A percentile compares a stretch with the other conserved stretches of the same genome.
Evolutionary conservation across 345 rosid species (phyloP).

Genomic region (Pugionium cornutum): DNA sequence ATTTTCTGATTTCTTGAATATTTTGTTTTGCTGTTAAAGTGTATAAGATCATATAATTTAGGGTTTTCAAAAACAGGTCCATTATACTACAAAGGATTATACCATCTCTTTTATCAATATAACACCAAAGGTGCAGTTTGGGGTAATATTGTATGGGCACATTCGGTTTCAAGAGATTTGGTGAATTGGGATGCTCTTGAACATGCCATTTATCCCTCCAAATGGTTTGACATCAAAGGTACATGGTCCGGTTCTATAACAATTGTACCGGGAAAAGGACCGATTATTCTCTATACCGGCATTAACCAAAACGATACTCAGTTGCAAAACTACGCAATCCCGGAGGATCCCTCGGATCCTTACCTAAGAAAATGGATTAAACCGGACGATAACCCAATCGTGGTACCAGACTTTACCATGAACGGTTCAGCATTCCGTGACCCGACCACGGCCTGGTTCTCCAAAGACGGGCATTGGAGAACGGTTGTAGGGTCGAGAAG

Average conservation of each 20-base stretch:
- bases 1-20: no score
- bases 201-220: conserved; percentile 64
- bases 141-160: conserved; percentile 99
- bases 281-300: conserved; percentile 78
- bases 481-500: conserved; percentile 55
- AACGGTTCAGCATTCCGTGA: conserved; percentile 85
- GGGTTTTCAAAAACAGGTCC: conserved; percentile 52
- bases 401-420: conserved; percentile 46
- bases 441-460: conserved; percentile 84
- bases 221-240: conserved; percentile 69
- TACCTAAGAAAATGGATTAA: conserved; percentile 76
- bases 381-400: conserved; percentile 70
- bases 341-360: conserved; percentile 69
- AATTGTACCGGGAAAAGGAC: conserved; percentile 56
- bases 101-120: conserved; percentile 89
- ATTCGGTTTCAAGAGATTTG: conserved; percentile 83
- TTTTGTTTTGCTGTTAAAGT: neutral
- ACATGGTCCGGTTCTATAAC: conserved; percentile 97
- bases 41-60: neutral
- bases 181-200: conserved; percentile 75
- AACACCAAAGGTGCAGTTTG: conserved; percentile 86
- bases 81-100: conserved; percentile 69
- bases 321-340: conserved; percentile 73
- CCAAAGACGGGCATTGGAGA: conserved; percentile 61
- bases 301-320: conserved; percentile 51